phyloP scores from a whole-genome alignment of 192 early-diverging fungal genomes.

The Linnemannia hyalina region DNA sequence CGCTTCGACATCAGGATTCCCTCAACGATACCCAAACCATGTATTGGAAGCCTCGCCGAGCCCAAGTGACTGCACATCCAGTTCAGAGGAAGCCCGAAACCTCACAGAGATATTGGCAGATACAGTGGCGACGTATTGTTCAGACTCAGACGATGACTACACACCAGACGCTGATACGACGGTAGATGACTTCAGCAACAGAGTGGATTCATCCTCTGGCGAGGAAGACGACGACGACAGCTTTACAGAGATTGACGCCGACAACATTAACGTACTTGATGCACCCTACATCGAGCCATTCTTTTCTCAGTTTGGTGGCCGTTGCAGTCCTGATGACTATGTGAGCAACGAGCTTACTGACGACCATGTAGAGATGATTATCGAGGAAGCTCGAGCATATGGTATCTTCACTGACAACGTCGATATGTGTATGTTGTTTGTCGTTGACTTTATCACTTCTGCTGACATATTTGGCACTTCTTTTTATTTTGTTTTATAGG shows the following conservation, averaged over 20 bases:
- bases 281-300: background rate
- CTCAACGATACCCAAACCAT: background rate
- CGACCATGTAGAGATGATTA: constrained; percentile 16
- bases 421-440: background rate
- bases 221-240: constrained; percentile 44
- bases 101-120: constrained; percentile 2
- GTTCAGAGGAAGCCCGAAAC: background rate
- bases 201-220: constrained; percentile 15
- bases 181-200: constrained; percentile 13
- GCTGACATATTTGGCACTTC: background rate
- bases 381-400: constrained; percentile 28
- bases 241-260: constrained; percentile 47
- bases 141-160: constrained; percentile 31
- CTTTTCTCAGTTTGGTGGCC: constrained; percentile 3
- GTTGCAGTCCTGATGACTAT: background rate
- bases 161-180: constrained; percentile 21
- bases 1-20: background rate
- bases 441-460: background rate
- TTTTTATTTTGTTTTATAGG: constrained; percentile 9
- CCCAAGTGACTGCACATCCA: constrained; percentile 11
- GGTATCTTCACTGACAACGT: constrained; percentile 5
- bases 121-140: background rate
- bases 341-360: background rate
- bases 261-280: constrained; percentile 33
- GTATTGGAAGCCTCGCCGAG: background rate